phyloP scores from a whole-genome alignment of 2,329 filamentous ascomycete species.

The Alternaria sp. region DNA sequence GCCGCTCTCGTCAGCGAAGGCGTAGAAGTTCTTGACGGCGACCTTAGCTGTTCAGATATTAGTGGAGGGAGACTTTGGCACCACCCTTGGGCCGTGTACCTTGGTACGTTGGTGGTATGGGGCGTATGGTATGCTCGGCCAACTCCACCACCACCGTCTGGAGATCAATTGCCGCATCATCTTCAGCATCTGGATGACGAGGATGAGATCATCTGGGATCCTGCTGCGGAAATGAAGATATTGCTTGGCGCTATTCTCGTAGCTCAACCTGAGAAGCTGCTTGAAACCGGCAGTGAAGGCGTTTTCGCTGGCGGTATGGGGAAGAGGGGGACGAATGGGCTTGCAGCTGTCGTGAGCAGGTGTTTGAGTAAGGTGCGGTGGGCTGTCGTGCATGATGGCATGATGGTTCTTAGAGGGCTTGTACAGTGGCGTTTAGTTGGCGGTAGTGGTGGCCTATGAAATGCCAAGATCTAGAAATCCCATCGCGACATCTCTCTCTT shows the following conservation, averaged over 20 bases:
- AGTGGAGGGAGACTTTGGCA: constrained; percentile 62
- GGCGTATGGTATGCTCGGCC: constrained; percentile 59
- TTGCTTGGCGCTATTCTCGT: constrained; percentile 52
- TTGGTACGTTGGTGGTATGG: constrained; percentile 66
- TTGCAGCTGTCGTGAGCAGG: constrained; percentile 63
- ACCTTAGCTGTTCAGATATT: constrained; percentile 45
- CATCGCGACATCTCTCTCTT: not conserved
- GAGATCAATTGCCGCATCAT: constrained; percentile 2
- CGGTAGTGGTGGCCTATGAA: constrained; percentile 23
- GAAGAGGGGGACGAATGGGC: constrained; percentile 57
- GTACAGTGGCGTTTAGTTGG: constrained; percentile 49
- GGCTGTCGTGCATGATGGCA: constrained; percentile 68
- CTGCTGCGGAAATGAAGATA: constrained; percentile 56
- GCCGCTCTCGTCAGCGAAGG: constrained; percentile 60
- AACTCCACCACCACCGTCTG: not conserved
- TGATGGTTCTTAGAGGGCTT: constrained; percentile 59
- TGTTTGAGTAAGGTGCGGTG: constrained; percentile 64
- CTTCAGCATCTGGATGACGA: constrained; percentile 40
- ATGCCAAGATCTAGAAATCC: not conserved
- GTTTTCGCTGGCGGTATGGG: constrained; percentile 51
- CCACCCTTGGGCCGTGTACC: constrained; percentile 67
- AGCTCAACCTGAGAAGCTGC: constrained; percentile 46
- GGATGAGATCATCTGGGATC: constrained; percentile 60
- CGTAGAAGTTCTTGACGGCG: constrained; percentile 53
- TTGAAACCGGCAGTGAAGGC: constrained; percentile 19